Conservation (phyloP, 768 basidiomycete genomes). For the Suillus lakei region DNA sequence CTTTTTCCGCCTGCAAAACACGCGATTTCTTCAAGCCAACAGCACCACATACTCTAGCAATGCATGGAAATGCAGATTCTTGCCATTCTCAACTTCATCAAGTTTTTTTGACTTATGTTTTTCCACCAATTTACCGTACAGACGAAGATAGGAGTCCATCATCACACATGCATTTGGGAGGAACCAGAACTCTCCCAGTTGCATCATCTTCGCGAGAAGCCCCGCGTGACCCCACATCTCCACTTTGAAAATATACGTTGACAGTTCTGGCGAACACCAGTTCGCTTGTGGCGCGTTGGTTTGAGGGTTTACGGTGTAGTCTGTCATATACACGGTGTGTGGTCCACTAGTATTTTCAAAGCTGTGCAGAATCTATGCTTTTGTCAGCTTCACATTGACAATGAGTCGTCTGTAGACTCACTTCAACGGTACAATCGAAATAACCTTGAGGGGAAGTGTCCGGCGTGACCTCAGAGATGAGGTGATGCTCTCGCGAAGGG, state of each 20-base stretch:
- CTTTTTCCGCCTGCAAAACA: conserved; percentile 51
- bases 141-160: conserved; percentile 39
- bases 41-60: conserved; percentile 53
- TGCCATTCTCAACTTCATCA: conserved; percentile 42
- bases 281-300: conserved; percentile 38
- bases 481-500: conserved; percentile 43
- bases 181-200: conserved; percentile 52
- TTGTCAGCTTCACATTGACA: not conserved
- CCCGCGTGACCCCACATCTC: conserved; percentile 63
- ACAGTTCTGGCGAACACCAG: conserved; percentile 54
- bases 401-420: conserved; percentile 28
- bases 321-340: conserved; percentile 64
- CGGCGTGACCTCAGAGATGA: conserved; percentile 57
- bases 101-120: conserved; percentile 48
- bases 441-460: conserved; percentile 49
- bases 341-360: conserved; percentile 42
- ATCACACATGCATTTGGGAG: conserved; percentile 58
- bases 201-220: conserved; percentile 46
- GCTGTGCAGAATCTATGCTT: conserved; percentile 52
- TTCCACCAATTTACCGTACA: conserved; percentile 59
- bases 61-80: conserved; percentile 45
- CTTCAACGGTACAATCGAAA: conserved; percentile 70
- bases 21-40: conserved; percentile 6
- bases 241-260: conserved; percentile 52
- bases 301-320: conserved; percentile 56